Percentiles rank a stretch among this genome's conserved stretches.
Conservation (phyloP, 2,329 filamentous ascomycete genomes). For the Ophiostoma ulmi region DNA sequence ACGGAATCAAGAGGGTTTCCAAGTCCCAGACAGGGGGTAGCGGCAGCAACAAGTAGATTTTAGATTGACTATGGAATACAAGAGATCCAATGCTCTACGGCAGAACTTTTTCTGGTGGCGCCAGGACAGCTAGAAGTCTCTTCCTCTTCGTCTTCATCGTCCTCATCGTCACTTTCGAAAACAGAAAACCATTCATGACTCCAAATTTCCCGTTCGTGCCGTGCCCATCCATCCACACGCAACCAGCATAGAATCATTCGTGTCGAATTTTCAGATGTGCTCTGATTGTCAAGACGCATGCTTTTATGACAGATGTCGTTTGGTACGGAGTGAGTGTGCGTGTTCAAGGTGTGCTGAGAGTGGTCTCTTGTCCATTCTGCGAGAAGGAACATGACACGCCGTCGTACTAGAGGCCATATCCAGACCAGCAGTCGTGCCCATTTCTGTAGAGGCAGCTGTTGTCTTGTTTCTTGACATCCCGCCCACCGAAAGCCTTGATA, state of each 20-base stretch:
- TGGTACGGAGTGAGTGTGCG: not conserved
- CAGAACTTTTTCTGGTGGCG: no score
- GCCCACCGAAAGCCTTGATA: constrained; percentile 30
- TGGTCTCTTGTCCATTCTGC: constrained; percentile 15
- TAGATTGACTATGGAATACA: no score
- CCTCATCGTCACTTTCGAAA: constrained; percentile 29
- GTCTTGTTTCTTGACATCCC: not conserved
- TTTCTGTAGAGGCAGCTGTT: constrained; percentile 11
- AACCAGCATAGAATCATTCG: constrained; percentile 34
- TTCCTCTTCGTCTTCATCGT: not conserved
- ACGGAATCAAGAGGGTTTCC: no score
- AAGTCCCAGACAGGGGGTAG: no score
- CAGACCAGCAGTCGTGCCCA: constrained; percentile 10
- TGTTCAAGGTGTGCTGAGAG: constrained; percentile 6
- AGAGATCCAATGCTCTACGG: no score
- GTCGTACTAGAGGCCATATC: constrained; percentile 1
- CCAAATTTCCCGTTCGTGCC: constrained; percentile 29
- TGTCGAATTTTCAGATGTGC: constrained; percentile 32
- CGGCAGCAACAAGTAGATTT: no score
- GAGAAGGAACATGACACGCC: not conserved
- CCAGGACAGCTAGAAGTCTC: not conserved
- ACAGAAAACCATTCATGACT: constrained; percentile 30
- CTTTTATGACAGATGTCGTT: constrained; percentile 20
- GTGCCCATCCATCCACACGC: constrained; percentile 29
- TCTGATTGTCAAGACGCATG: constrained; percentile 26